Evolutionary conservation across 768 basidiomycete genomes (phyloP).

Genomic region (Fibroporia radiculosa): DNA sequence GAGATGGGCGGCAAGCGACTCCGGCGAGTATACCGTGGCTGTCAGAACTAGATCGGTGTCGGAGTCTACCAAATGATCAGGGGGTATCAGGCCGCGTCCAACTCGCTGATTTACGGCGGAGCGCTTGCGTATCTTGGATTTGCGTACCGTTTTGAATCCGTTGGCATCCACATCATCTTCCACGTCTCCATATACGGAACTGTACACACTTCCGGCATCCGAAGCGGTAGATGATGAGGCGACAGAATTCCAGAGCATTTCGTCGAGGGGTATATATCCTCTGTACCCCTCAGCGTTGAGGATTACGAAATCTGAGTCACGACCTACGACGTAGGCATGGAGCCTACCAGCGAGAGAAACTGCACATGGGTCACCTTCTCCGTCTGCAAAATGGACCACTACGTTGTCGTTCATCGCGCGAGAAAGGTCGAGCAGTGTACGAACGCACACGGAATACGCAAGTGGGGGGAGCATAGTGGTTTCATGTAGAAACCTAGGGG

Average conservation of each 20-base stretch:
- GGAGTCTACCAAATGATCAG: constrained; percentile 22
- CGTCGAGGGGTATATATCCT: constrained; percentile 71
- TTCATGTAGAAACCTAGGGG: constrained; percentile 62
- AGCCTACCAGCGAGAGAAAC: constrained; percentile 74
- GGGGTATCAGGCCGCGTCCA: constrained; percentile 43
- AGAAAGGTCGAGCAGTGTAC: constrained; percentile 34
- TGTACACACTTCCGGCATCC: constrained; percentile 8
- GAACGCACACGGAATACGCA: constrained; percentile 47
- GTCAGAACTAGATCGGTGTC: constrained; percentile 41
- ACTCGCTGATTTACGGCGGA: constrained; percentile 4
- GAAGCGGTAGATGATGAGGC: constrained; percentile 9
- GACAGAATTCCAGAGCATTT: constrained; percentile 56
- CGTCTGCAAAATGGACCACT: constrained; percentile 66
- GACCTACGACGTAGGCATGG: constrained; percentile 66
- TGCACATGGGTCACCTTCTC: constrained; percentile 78
- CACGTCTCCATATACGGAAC: constrained; percentile 17
- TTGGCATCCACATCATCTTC: constrained; percentile 33
- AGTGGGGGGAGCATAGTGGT: constrained; percentile 72
- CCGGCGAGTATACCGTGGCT: constrained; percentile 53
- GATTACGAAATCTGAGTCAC: constrained; percentile 79
- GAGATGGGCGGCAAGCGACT: constrained; percentile 53
- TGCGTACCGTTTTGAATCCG: constrained; percentile 54
- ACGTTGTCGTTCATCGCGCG: constrained; percentile 18
- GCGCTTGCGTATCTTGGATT: constrained; percentile 40
- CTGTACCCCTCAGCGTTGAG: constrained; percentile 68